Evolutionary conservation across 1,284 basidiomycete species (phyloP).

Genomic region (Ganoderma multipileum): DNA sequence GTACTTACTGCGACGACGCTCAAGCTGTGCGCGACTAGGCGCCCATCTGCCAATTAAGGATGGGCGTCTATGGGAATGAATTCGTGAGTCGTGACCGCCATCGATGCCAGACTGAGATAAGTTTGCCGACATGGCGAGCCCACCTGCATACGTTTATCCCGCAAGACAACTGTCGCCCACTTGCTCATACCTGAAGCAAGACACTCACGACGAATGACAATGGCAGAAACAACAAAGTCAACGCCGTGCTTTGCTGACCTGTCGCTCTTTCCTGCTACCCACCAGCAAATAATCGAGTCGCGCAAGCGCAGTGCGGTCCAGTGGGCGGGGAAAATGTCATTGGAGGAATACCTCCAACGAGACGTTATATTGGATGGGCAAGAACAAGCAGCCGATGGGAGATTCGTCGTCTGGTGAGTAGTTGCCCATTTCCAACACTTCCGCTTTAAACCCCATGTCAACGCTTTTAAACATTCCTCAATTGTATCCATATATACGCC

Average conservation of each 20-base stretch:
- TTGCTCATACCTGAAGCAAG: background rate
- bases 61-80: no score
- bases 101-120: background rate
- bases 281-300: constrained; percentile 41
- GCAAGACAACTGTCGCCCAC: background rate
- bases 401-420: constrained; percentile 47
- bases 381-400: constrained; percentile 46
- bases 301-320: constrained; percentile 41
- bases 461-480: background rate
- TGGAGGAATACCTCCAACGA: constrained; percentile 45
- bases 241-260: constrained; percentile 24
- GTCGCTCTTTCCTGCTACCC: constrained; percentile 40
- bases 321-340: constrained; percentile 44
- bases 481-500: background rate
- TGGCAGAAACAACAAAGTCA: constrained; percentile 6
- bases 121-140: background rate
- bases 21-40: no score
- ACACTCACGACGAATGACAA: background rate
- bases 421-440: background rate
- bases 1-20: no score
- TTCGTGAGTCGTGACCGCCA: background rate
- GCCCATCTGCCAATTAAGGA: no score
- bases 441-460: background rate
- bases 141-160: background rate
- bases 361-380: constrained; percentile 42